Conservation (phyloP, 2,329 filamentous ascomycete species). For the Massarina eburnea region DNA sequence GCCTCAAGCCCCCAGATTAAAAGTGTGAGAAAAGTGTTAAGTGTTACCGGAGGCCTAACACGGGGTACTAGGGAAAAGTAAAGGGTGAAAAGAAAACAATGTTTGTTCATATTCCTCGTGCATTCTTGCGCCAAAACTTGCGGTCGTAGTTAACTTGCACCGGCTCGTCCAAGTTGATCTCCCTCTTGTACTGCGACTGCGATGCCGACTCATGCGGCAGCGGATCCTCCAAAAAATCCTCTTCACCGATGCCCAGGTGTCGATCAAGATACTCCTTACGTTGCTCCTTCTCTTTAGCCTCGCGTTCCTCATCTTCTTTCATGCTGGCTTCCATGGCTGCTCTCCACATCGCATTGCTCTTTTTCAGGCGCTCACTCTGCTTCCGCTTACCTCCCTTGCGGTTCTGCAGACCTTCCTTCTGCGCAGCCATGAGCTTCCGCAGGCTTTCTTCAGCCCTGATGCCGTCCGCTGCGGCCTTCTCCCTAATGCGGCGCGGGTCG, state of each 20-base stretch:
- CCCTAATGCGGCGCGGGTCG: slow-evolving; percentile 61
- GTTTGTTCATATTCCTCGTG: background rate
- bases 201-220: slow-evolving; percentile 16
- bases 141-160: slow-evolving; percentile 63
- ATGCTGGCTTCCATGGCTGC: slow-evolving; percentile 57
- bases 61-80: slow-evolving; percentile 9
- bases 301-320: slow-evolving; percentile 41
- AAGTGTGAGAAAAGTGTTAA: too few species aligned
- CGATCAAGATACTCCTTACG: slow-evolving; percentile 16
- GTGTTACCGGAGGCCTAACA: too few species aligned
- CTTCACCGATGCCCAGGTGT: slow-evolving; percentile 15
- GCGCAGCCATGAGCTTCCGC: slow-evolving; percentile 57
- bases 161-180: slow-evolving; percentile 37
- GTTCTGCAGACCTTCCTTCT: slow-evolving; percentile 49
- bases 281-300: slow-evolving; percentile 25
- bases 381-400: slow-evolving; percentile 41
- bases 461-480: slow-evolving; percentile 66
- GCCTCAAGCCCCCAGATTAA: too few species aligned
- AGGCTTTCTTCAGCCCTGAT: slow-evolving; percentile 66
- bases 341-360: slow-evolving; percentile 57
- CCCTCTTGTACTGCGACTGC: slow-evolving; percentile 31
- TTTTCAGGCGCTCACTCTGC: slow-evolving; percentile 41
- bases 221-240: slow-evolving; percentile 26
- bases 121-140: slow-evolving; percentile 50
- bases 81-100: too few species aligned